Percentiles rank a stretch among this genome's conserved stretches.
phyloP scores from a whole-genome alignment of 148 eudicot species.

The Rhododendron griersonianum region DNA sequence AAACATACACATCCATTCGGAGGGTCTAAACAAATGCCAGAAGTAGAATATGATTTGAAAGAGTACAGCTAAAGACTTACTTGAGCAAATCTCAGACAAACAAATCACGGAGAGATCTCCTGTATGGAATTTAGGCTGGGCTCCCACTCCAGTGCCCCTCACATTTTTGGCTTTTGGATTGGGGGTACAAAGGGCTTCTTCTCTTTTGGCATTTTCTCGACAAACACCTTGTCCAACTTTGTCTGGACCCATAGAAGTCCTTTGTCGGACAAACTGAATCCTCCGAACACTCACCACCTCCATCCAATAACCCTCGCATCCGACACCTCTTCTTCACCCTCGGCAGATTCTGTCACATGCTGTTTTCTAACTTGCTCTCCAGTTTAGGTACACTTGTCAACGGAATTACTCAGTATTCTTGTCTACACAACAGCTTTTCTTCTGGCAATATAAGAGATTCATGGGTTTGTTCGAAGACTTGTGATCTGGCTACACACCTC shows the following conservation, averaged over 20 bases:
- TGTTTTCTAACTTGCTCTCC: conserved; percentile 17
- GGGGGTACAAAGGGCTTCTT: conserved; percentile 30
- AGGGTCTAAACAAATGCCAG: not conserved
- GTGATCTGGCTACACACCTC: conserved; percentile 30
- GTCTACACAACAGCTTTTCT: conserved; percentile 31
- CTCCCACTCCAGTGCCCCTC: conserved; percentile 30
- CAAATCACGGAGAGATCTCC: conserved; percentile 35
- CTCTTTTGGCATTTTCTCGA: conserved; percentile 13
- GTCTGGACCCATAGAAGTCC: conserved; percentile 25
- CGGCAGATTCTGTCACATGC: not conserved
- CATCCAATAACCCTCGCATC: conserved; percentile 5
- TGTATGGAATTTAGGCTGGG: conserved; percentile 42
- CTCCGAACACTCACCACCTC: conserved; percentile 13
- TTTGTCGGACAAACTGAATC: conserved; percentile 28
- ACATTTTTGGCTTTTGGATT: conserved; percentile 15
- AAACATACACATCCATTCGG: not conserved
- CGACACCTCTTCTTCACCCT: conserved; percentile 1
- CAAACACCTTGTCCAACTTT: conserved; percentile 6
- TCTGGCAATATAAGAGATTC: conserved; percentile 33
- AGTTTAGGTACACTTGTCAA: conserved; percentile 28
- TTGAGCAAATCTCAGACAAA: not conserved
- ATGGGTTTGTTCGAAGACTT: conserved; percentile 33
- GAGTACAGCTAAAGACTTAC: not conserved
- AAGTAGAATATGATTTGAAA: not conserved
- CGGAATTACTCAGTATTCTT: conserved; percentile 30